phyloP scores from a whole-genome alignment of 768 basidiomycete genomes.

The Leccinum disarticulatum region DNA sequence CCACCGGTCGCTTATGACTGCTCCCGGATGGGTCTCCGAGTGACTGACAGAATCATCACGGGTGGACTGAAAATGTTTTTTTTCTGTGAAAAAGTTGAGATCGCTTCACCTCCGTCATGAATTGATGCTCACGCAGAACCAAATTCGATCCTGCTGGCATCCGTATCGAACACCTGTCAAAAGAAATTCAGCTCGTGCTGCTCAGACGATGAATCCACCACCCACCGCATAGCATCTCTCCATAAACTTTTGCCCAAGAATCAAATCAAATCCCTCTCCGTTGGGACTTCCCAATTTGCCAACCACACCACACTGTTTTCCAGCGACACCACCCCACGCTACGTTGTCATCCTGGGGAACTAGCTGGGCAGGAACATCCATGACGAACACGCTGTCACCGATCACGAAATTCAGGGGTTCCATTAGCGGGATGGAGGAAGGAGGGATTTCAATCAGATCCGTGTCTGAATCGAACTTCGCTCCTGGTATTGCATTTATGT shows the following conservation, averaged over 20 bases:
- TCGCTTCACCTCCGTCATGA: neutral
- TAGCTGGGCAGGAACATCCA: neutral
- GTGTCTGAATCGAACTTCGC: neutral
- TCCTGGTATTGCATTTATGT: conserved; percentile 15
- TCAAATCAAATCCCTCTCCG: neutral
- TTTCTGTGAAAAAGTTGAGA: neutral
- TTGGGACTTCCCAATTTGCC: neutral
- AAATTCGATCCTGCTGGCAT: neutral
- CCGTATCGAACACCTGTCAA: neutral
- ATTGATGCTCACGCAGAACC: neutral
- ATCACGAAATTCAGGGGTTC: conserved; percentile 11
- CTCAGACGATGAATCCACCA: neutral
- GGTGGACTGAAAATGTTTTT: neutral
- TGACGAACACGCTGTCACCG: neutral
- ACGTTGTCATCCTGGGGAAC: neutral
- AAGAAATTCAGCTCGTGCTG: neutral
- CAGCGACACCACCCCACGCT: neutral
- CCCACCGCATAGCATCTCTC: neutral
- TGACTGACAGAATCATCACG: neutral
- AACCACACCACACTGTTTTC: neutral
- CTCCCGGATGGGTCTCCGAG: neutral
- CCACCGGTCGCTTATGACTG: neutral
- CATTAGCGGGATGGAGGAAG: conserved; percentile 9
- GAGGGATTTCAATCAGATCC: conserved; percentile 14
- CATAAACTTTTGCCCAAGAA: neutral